Percentiles rank a stretch among this genome's conserved stretches.
Conservation (phyloP, 805 yeast species). For the Blastobotrys terrestris region DNA sequence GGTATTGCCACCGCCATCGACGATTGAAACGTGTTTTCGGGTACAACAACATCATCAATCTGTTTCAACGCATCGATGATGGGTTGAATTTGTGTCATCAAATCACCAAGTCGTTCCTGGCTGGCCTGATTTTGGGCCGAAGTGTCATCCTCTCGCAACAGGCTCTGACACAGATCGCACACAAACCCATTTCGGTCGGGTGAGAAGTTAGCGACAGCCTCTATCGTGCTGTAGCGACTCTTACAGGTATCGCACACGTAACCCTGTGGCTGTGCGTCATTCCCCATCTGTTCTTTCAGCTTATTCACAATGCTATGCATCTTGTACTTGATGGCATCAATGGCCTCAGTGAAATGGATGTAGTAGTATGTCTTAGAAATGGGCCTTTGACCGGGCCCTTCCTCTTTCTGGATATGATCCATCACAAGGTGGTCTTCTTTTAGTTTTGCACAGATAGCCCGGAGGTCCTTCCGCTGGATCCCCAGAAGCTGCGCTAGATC, state of each 20-base stretch:
- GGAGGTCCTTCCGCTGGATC: conserved; percentile 77
- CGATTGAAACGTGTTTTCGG: conserved; percentile 85
- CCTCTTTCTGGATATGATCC: conserved; percentile 48
- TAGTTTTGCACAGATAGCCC: conserved; percentile 72
- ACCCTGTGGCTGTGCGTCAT: conserved; percentile 87
- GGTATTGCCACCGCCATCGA: conserved; percentile 80
- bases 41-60: conserved; percentile 71
- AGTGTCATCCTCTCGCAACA: conserved; percentile 80
- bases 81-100: conserved; percentile 88
- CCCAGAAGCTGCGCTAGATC: conserved; percentile 78
- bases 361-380: conserved; percentile 76
- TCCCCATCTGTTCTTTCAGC: conserved; percentile 76
- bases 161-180: conserved; percentile 70
- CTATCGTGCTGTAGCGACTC: conserved; percentile 74
- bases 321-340: conserved; percentile 95
- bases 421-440: conserved; percentile 78
- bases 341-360: conserved; percentile 86
- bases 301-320: conserved; percentile 77
- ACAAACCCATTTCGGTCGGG: conserved; percentile 75
- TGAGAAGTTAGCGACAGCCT: conserved; percentile 75
- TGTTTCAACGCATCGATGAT: conserved; percentile 75
- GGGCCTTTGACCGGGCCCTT: conserved; percentile 56
- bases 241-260: conserved; percentile 84
- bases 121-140: conserved; percentile 73
- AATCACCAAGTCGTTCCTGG: conserved; percentile 71